Conservation (phyloP, 768 basidiomycete genomes). For the Austroboletus festivus region DNA sequence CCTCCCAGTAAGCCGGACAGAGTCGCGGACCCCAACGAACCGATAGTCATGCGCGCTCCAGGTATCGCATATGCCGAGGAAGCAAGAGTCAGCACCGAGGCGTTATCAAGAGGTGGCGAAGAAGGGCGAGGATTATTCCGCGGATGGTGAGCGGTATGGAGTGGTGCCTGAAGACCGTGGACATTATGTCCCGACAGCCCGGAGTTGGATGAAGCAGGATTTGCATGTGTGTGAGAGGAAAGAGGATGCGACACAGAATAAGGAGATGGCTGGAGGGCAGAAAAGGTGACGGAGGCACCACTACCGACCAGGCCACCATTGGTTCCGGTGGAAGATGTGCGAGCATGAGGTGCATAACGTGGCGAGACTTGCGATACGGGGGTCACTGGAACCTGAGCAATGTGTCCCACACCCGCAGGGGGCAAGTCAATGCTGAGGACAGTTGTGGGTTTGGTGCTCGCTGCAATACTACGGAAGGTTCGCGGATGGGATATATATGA, state of each 20-base stretch:
- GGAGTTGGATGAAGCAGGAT: conserved; percentile 27
- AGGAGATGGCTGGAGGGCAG: conserved; percentile 56
- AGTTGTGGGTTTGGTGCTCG: conserved; percentile 94
- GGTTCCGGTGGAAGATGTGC: conserved; percentile 57
- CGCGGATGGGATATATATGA: conserved; percentile 79
- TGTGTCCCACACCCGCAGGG: conserved; percentile 83
- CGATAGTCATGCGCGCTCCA: conserved; percentile 47
- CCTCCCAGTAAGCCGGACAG: conserved; percentile 50
- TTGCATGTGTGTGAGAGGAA: conserved; percentile 27
- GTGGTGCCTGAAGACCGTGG: conserved; percentile 66
- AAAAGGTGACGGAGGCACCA: conserved; percentile 69
- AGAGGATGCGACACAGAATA: conserved; percentile 45
- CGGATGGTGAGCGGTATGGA: conserved; percentile 90
- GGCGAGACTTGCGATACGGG: conserved; percentile 47
- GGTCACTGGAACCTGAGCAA: conserved; percentile 77
- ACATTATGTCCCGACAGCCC: conserved; percentile 28
- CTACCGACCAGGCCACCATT: conserved; percentile 42
- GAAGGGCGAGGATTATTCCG: conserved; percentile 94
- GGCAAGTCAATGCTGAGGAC: conserved; percentile 84
- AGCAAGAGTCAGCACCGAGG: conserved; percentile 88
- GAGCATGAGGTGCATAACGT: conserved; percentile 56
- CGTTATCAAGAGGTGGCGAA: conserved; percentile 88
- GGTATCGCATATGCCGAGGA: conserved; percentile 86
- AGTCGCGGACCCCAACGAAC: conserved; percentile 41
- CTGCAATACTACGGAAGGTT: conserved; percentile 79